Evolutionary conservation across 2,329 filamentous ascomycete species (phyloP), one percentile per base, ranked within the genome.

Genomic region (Clonostachys byssicola): DNA sequence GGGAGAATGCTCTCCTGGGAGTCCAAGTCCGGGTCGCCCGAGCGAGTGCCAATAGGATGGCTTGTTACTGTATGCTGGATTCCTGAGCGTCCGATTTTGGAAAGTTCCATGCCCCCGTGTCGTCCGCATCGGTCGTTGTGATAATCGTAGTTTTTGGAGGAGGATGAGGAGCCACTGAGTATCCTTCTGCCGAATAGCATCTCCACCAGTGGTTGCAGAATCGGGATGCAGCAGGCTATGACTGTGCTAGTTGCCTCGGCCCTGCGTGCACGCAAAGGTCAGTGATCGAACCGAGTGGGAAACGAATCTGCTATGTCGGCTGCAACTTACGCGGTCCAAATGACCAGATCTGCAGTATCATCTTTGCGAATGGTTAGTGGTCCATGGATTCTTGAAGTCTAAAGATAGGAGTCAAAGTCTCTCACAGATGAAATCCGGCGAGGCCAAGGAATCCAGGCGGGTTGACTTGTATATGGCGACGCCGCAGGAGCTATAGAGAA

Each of bases 281-380:
- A 16, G 14, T 14, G 38, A 12, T 17, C 14, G 20, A 16, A 43
- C 4, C 5, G 34, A 36, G 17, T 41, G 38, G 23, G 10, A 16
- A 30, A 38, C 9, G 18, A 44, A 16, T 2, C 2, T 23, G 4
- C n/a, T n/a, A 7, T 16, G 14, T 17, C 18, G 14, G 13, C 0
- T 30, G 10, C 44, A 34, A 43, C 55, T 59, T 61, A 72, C 69
- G 64, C 61, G 6, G 71, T 74, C 71, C 72, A 75, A 30, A 73
- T 64, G 2, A 72, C 60, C 5, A 73, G 57, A 54, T 45, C 48
- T 6, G 45, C 40, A 8, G 36, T 47, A n/a, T 47, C 48, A 34
- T 50, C 23, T 30, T 9, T 9, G 23, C 23, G 8, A 30, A 9
- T 9, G 23, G 23, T 30, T 30, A 30, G 23, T 30, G 23, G 23